Evolutionary conservation across 371 early-diverging fungal genomes (phyloP), one percentile per base, ranked within the genome.

Genomic region (Quaeritorhiza haematococci): DNA sequence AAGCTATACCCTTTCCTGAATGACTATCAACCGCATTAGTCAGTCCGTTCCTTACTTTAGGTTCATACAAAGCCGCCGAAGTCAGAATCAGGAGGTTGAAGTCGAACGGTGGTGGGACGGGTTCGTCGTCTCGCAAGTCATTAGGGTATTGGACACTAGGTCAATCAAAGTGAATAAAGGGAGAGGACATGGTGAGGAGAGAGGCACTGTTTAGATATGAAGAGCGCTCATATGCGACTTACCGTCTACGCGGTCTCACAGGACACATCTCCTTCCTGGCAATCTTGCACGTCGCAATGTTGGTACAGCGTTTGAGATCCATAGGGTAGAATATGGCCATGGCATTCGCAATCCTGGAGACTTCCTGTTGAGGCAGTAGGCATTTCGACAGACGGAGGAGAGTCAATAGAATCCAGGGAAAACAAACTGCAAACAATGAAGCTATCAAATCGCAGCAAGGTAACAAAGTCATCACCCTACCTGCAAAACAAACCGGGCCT

Each of bases 51-150:
- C n/a, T 8, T 54, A 74, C 71, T 56, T 65, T 65, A 35, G 69
- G 77, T 44, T 76, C 77, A 54, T 68, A 69, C 3, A 76, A 50
- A 29, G 70, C 27, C 23, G 70, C 38, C 24, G 64, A 53, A 1
- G 75, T 61, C 19, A 72, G 34, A 19, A 77, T 47, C 38, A 67
- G 70, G 17, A 77, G 32, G 44, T 67, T 67, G 30, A 49, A 66
- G 4, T 52, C 63, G 1, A 78, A 51, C 1, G 63, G 62, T 15
- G 64, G 53, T 1, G 64, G 59, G 6, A 78, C 61, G 23, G 51
- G 57, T 24, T 38, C 38, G 0, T 64, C 73, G 53, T 78, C 78
- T 26, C 75, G 43, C 33, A 75, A 19, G 35, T 67, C 67, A 30
- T 68, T 61, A n/a, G 67, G 66, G n/a, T n/a, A n/a, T n/a, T n/a